A percentile compares a stretch with the other conserved stretches of the same genome.
Evolutionary conservation across 306 rosid genomes (phyloP).

Genomic region (Coriaria nepalensis): DNA sequence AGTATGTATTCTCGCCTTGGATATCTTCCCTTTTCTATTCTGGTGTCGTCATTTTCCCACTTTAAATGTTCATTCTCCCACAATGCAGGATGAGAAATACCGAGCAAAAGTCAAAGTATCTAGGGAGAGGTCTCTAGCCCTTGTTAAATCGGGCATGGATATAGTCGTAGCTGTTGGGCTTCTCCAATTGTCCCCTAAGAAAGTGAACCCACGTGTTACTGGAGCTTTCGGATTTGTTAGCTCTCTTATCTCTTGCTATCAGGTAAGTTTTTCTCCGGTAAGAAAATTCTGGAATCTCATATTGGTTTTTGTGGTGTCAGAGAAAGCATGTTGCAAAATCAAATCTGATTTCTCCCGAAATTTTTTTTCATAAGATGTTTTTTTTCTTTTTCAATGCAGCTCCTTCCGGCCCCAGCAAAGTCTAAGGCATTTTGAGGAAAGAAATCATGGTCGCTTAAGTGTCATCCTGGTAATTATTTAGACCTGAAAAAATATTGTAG

Average conservation of each 20-base stretch:
- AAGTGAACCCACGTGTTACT: conserved; percentile 80
- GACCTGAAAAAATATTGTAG: neutral
- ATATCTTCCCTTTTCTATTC: neutral
- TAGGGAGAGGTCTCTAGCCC: conserved; percentile 78
- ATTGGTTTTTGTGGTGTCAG: neutral
- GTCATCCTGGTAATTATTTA: neutral
- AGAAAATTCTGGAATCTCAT: neutral
- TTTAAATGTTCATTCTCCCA: neutral
- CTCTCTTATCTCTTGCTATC: conserved; percentile 92
- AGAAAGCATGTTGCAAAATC: neutral
- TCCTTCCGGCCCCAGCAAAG: conserved; percentile 64
- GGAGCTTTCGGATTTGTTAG: conserved; percentile 81
- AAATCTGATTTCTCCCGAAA: neutral
- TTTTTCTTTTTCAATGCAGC: conserved; percentile 28
- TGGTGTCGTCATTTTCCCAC: neutral
- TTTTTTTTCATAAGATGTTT: neutral
- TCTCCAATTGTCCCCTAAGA: conserved; percentile 88
- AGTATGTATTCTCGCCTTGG: conserved; percentile 25
- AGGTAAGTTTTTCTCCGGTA: conserved; percentile 28
- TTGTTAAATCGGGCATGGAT: conserved; percentile 72
- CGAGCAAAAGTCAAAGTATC: conserved; percentile 53
- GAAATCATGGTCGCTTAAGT: neutral
- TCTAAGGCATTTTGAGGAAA: conserved; percentile 50
- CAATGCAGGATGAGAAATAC: conserved; percentile 63
- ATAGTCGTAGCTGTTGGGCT: conserved; percentile 75